These are phyloP conservation scores for Scheffersomyces titani DNA, from an alignment of 1,139 yeast species.

Conservation along the genomic window DNA sequence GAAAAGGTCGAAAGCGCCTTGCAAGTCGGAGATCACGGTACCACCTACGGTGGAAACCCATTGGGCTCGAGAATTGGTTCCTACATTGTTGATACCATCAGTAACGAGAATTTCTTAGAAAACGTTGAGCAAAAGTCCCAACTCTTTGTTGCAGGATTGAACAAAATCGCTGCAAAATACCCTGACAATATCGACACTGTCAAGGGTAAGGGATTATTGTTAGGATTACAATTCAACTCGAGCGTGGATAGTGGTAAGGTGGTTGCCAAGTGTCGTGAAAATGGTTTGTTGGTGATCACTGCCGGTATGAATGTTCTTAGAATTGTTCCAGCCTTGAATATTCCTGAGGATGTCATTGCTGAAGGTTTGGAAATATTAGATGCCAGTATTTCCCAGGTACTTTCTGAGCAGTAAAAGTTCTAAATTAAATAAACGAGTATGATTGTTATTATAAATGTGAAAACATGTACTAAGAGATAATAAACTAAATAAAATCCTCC, in stretches of 20 bases:
- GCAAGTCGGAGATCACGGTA: slow-evolving; percentile 94
- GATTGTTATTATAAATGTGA: neutral
- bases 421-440: neutral
- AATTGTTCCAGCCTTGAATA: slow-evolving; percentile 89
- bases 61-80: slow-evolving; percentile 81
- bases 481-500: neutral
- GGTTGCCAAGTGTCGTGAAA: slow-evolving; percentile 67
- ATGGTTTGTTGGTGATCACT: slow-evolving; percentile 80
- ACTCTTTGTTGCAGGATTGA: slow-evolving; percentile 52
- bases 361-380: slow-evolving; percentile 73
- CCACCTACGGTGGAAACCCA: slow-evolving; percentile 98
- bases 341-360: slow-evolving; percentile 64
- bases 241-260: slow-evolving; percentile 64
- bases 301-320: slow-evolving; percentile 92
- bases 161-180: slow-evolving; percentile 51
- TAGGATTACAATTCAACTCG: slow-evolving; percentile 73
- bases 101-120: slow-evolving; percentile 58
- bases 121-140: slow-evolving; percentile 62
- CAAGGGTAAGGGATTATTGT: slow-evolving; percentile 85
- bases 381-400: slow-evolving; percentile 35
- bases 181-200: slow-evolving; percentile 64
- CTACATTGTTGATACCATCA: slow-evolving; percentile 69
- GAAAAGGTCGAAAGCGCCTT: slow-evolving; percentile 73
- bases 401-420: neutral
- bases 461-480: neutral